Conservation (phyloP, 306 rosid species). For the Vachellia pachyceras region DNA sequence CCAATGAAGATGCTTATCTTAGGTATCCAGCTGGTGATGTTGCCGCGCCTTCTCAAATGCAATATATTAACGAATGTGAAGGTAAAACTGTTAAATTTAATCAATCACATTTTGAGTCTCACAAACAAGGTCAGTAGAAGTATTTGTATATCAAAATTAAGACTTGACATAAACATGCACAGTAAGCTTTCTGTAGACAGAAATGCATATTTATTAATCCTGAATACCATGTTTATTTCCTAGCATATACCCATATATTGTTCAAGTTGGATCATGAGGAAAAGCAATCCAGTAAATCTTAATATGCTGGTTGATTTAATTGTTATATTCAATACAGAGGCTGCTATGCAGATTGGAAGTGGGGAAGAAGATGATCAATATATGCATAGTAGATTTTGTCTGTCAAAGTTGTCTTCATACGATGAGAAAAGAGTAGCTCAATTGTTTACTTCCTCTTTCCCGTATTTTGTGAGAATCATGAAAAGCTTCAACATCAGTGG, state of each 20-base stretch:
- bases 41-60: conserved; percentile 43
- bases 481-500: conserved; percentile 90
- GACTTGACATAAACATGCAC: conserved; percentile 10
- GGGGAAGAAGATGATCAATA: conserved; percentile 54
- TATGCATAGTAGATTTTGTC: conserved; percentile 52
- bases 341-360: conserved; percentile 49
- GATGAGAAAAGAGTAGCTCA: conserved; percentile 73
- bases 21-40: conserved; percentile 36
- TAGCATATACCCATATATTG: conserved; percentile 19
- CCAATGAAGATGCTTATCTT: conserved; percentile 33
- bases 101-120: conserved; percentile 35
- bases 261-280: conserved; percentile 24
- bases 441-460: conserved; percentile 72
- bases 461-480: conserved; percentile 86
- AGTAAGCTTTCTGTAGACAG: conserved; percentile 3
- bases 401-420: conserved; percentile 53
- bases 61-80: conserved; percentile 47
- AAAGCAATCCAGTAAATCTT: conserved; percentile 26
- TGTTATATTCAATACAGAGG: conserved; percentile 52
- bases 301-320: conserved; percentile 44
- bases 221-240: not conserved
- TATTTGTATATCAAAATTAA: conserved; percentile 27
- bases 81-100: conserved; percentile 55
- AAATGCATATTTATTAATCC: conserved; percentile 24
- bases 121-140: not conserved